Conservation (phyloP, 108 stramenopile species). For the Heterococcus sp. region DNA sequence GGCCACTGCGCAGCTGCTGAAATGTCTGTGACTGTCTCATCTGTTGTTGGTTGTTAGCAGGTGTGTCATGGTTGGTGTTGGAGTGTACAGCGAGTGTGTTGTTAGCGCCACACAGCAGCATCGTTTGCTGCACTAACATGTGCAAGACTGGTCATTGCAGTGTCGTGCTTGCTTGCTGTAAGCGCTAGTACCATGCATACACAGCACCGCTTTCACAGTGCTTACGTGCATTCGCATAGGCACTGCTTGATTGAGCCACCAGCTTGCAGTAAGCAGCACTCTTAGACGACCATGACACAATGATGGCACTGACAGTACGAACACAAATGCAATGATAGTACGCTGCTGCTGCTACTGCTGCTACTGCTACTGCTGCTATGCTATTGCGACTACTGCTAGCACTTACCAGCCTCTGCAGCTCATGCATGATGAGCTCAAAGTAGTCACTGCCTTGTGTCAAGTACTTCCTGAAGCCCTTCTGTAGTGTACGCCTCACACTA, state of each 20-base stretch:
- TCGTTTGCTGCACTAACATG: no score
- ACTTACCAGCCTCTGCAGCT: conserved; percentile 47
- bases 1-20: no score
- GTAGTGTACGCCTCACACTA: conserved; percentile 56
- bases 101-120: no score
- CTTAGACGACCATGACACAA: not conserved
- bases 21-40: no score
- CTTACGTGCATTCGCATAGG: no score
- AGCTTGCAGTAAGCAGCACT: not conserved
- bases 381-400: not conserved
- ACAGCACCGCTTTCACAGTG: no score
- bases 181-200: no score
- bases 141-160: no score
- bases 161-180: no score
- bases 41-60: no score
- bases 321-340: not conserved
- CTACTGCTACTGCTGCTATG: not conserved
- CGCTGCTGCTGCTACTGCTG: not conserved
- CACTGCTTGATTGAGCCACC: not conserved
- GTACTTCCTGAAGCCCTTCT: conserved; percentile 55
- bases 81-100: no score
- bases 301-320: not conserved
- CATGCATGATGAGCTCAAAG: conserved; percentile 58
- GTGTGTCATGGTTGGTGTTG: no score
- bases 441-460: conserved; percentile 49